Evolutionary conservation across 345 rosid species (phyloP), one percentile per base, ranked within the genome.

Genomic region (Ailanthus altissimus): DNA sequence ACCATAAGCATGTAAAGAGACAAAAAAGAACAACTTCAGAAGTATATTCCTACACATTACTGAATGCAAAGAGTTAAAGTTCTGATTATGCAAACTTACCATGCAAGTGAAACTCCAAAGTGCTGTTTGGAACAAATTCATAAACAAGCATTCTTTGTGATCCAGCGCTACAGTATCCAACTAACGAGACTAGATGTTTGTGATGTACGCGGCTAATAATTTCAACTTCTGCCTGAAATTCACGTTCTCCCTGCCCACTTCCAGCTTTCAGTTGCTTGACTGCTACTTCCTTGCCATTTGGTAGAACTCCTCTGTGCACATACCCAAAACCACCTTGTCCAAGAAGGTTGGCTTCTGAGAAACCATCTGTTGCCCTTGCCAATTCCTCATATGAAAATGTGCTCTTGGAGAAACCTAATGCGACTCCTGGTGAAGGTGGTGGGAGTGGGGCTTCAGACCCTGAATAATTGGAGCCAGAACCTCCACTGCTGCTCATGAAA

Each of bases 241-340:
- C 94, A 16, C 89, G 85, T 72, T 89, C 89, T 71, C 90, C 90
- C 56, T 89, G 94, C 45, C 89, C 91, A 49, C 91, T 87, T 56
- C 91, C 92, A 53, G 83, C 83, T 79, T 87, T 92, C 68, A 92
- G 84, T 75, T 82, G 90, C 82, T 92, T 92, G 59, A 92, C 75
- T 0, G 94, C 97, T 2, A 91, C 89, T 71, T 80, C 92, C 78
- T 87, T 85, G 28, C 91, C 91, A 77, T 85, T 83, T 15, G 92
- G 87, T 57, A 92, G 87, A 40, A 87, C 83, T 72, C 97, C 97
- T 65, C 68, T 92, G 78, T 90, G 89, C 78, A 89, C 97, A n/a
- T 82, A 85, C 15, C 94, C 91, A 16, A 88, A 90, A 58, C 97
- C 94, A 0, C 97, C 97, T 83, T 88, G 88, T 20, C 97, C 92